phyloP scores from a whole-genome alignment of 2,329 filamentous ascomycete species.

The Pyricularia sp. region DNA sequence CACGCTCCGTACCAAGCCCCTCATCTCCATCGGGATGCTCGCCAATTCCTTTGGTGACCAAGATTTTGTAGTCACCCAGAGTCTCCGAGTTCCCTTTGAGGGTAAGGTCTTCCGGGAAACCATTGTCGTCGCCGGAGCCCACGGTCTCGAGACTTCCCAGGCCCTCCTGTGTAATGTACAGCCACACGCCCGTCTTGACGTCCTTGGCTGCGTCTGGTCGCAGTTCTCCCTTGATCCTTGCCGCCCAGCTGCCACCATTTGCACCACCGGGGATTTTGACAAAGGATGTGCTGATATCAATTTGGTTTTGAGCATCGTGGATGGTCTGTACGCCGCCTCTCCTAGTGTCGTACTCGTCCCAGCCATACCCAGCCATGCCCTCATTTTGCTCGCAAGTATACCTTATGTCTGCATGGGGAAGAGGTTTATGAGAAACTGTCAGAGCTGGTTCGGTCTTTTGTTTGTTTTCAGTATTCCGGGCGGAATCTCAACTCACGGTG shows the following conservation, averaged over 20 bases:
- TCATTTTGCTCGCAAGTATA: conserved; percentile 95
- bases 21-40: conserved; percentile 52
- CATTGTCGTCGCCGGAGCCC: conserved; percentile 31
- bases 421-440: conserved; percentile 3
- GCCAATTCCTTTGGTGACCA: conserved; percentile 57
- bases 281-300: conserved; percentile 88
- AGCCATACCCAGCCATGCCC: conserved; percentile 89
- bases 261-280: conserved; percentile 79
- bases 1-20: conserved; percentile 52
- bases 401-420: conserved; percentile 51
- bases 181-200: conserved; percentile 64
- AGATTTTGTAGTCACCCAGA: conserved; percentile 69
- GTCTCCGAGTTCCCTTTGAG: conserved; percentile 57
- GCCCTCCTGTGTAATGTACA: conserved; percentile 74
- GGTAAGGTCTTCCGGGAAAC: conserved; percentile 48
- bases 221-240: conserved; percentile 69
- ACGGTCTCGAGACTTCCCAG: conserved; percentile 52
- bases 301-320: conserved; percentile 73
- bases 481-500: not conserved
- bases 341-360: conserved; percentile 91
- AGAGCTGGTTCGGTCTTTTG: not conserved
- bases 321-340: conserved; percentile 81
- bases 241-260: conserved; percentile 75
- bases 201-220: conserved; percentile 53
- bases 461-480: not conserved